Evolutionary conservation across 2,329 filamentous ascomycete genomes (phyloP).

Genomic region (Calonectria hawksworthii): DNA sequence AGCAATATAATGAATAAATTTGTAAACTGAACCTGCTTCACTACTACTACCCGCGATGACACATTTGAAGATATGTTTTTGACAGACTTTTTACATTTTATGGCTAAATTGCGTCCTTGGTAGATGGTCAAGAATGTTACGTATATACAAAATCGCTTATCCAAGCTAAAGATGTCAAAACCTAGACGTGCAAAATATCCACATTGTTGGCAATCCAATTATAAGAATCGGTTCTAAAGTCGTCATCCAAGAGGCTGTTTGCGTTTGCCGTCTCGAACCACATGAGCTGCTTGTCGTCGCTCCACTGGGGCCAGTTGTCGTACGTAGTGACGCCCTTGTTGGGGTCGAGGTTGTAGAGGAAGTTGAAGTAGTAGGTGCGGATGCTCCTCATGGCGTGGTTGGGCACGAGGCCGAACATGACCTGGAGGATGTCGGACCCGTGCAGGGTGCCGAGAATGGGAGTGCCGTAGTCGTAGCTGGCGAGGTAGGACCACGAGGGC

Average conservation of each 20-base stretch:
- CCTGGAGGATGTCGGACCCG: constrained; percentile 76
- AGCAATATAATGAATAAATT: constrained; percentile 15
- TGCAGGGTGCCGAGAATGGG: constrained; percentile 85
- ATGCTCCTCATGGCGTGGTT: constrained; percentile 73
- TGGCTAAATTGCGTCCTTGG: neutral
- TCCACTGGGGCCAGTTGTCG: constrained; percentile 60
- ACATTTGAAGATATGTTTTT: neutral
- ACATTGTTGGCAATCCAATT: constrained; percentile 46
- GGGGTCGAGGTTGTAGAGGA: constrained; percentile 79
- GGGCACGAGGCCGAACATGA: constrained; percentile 75
- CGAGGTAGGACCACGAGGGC: constrained; percentile 81
- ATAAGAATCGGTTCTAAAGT: constrained; percentile 53
- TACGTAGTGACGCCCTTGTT: constrained; percentile 66
- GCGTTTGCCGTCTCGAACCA: constrained; percentile 55
- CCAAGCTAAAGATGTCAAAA: neutral
- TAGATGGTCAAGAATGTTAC: neutral
- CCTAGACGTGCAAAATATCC: constrained; percentile 42
- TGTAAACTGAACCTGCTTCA: neutral
- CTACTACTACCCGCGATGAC: neutral
- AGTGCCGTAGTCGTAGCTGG: constrained; percentile 78
- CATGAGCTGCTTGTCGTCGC: constrained; percentile 62
- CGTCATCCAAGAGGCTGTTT: constrained; percentile 52
- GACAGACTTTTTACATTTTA: neutral
- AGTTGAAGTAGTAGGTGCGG: constrained; percentile 80
- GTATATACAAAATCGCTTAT: neutral